Evolutionary conservation across 108 stramenopile genomes (phyloP), one percentile per base, ranked within the genome.

Genomic region (Chaetoceros tenuissimus): DNA sequence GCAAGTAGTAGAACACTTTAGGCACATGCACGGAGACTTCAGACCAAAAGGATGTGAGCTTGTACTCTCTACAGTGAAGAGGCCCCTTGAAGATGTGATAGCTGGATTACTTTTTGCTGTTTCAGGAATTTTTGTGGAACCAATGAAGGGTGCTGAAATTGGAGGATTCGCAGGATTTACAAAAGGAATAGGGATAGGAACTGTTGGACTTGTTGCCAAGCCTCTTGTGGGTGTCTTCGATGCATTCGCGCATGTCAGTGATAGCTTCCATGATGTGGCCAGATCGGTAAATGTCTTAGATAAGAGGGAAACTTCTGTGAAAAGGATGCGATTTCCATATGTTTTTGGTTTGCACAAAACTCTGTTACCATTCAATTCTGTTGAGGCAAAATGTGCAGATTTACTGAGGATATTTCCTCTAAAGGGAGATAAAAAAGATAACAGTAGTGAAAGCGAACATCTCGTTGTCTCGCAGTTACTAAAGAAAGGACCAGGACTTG

Each of bases 181-280:
- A 0, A 66, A 60, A 53, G 91, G 91, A 1, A 46, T 81, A 8
- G 80, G 64, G 3, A 68, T 80, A 51, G 91, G 91, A 45, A 53
- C 68, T 19, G 63, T 76, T 44, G 91, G 91, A 46, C 60, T 87
- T n/a, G 70, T 86, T 25, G 69, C 79, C 17, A 87, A 87, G 62
- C 91, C 91, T 30, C 25, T 84, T 20, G 87, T 89, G 52, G 91
- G 91, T 13, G 58, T 93, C 2, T 70, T 80, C 22, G 91, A 93
- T 66, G 85, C 85, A 0, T 76, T 89, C 60, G 56, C 85, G 30
- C 91, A 93, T 63, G 65, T 81, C 17, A 70, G 80, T 46, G 84
- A 75, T 25, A 78, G 80, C 10, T 55, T 89, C 46, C 78, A 86
- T 45, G 87, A 93, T 56, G 67, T 89, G 28, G 91, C 91, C 1